Percentiles rank a stretch among this genome's conserved stretches.
These are phyloP conservation scores for Thinopyrum obtusiflorum DNA, from an alignment of 202 grass and related monocot species.

Conservation along the genomic window DNA sequence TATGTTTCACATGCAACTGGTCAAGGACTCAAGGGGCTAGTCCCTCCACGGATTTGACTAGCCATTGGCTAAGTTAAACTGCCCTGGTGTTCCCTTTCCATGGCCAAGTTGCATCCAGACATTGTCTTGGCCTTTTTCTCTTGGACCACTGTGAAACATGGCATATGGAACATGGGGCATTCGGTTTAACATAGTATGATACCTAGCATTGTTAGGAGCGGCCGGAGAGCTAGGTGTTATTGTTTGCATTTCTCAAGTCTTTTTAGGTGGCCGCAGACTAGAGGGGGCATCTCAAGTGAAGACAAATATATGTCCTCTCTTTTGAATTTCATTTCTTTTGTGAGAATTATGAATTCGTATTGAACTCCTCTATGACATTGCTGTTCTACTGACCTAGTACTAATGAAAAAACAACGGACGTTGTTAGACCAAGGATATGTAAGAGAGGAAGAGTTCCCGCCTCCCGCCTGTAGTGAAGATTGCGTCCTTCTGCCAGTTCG, in stretches of 20 bases:
- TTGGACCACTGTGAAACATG: conserved; percentile 15
- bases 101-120: background rate
- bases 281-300: background rate
- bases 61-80: background rate
- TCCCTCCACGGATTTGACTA: background rate
- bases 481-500: too few species aligned
- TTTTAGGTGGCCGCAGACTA: background rate
- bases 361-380: background rate
- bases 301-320: background rate
- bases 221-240: background rate
- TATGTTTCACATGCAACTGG: conserved; percentile 1
- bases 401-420: background rate
- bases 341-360: background rate
- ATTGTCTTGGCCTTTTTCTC: conserved; percentile 10
- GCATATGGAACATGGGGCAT: conserved; percentile 23
- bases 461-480: too few species aligned
- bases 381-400: background rate
- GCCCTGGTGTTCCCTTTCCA: background rate
- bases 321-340: background rate
- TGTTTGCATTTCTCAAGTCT: background rate
- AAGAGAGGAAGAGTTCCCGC: background rate
- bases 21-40: background rate
- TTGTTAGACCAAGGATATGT: background rate
- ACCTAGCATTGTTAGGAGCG: background rate
- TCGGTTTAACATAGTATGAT: background rate